Percentiles rank a stretch among this genome's conserved stretches.
phyloP scores from a whole-genome alignment of 768 basidiomycete genomes.

The Phallus indusiatus region DNA sequence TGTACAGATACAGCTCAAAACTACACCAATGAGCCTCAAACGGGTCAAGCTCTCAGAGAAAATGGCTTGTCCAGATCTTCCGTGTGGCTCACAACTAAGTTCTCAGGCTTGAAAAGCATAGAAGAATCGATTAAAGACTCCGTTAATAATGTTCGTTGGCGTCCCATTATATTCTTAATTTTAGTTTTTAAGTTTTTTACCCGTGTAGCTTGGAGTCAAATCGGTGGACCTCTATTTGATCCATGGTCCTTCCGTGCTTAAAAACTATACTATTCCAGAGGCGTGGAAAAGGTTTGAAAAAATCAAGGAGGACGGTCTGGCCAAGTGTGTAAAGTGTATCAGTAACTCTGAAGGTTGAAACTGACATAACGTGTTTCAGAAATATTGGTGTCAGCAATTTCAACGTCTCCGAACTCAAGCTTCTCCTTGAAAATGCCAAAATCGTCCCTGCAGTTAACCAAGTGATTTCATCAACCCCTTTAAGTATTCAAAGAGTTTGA shows the following conservation, averaged over 20 bases:
- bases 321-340: background rate
- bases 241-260: background rate
- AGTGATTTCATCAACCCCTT: slow-evolving; percentile 22
- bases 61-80: slow-evolving; percentile 48
- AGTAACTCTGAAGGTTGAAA: background rate
- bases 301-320: background rate
- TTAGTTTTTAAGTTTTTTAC: background rate
- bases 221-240: background rate
- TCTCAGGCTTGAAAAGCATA: slow-evolving; percentile 41
- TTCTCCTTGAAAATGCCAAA: slow-evolving; percentile 48
- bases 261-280: background rate
- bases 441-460: slow-evolving; percentile 62
- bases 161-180: background rate
- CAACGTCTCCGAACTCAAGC: slow-evolving; percentile 40
- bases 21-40: slow-evolving; percentile 54
- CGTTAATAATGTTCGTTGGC: slow-evolving; percentile 39
- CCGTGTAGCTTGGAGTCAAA: background rate
- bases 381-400: slow-evolving; percentile 72
- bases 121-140: slow-evolving; percentile 48
- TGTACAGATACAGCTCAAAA: slow-evolving; percentile 41
- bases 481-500: background rate
- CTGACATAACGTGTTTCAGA: slow-evolving; percentile 25
- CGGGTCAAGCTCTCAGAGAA: slow-evolving; percentile 42
- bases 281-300: background rate
- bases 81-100: slow-evolving; percentile 60